Conservation (phyloP, 441 rosid genomes). For the Erodium trifolium region DNA sequence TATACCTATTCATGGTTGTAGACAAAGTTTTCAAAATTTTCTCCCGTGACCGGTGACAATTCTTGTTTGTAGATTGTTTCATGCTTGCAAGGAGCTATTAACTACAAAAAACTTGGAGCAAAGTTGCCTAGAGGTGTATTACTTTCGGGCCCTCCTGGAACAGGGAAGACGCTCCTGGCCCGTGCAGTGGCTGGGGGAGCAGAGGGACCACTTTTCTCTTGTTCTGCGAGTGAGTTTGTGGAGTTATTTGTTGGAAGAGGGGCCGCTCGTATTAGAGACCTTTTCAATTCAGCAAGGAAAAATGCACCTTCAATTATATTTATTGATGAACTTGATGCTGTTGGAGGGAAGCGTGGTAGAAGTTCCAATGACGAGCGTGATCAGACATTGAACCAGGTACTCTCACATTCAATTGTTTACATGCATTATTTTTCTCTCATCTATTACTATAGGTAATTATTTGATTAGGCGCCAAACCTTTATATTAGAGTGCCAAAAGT, state of each 20-base stretch:
- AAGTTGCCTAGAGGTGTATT: constrained; percentile 84
- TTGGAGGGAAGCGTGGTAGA: constrained; percentile 93
- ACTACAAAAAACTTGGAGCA: constrained; percentile 81
- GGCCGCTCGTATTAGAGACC: constrained; percentile 86
- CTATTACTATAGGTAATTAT: neutral
- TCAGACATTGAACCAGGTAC: constrained; percentile 89
- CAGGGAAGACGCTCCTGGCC: constrained; percentile 91
- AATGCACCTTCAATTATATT: constrained; percentile 72
- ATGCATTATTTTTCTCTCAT: neutral
- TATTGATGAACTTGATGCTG: constrained; percentile 87
- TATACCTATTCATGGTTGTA: neutral
- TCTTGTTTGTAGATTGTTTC: constrained; percentile 66
- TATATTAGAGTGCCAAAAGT: neutral
- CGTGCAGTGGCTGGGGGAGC: constrained; percentile 98
- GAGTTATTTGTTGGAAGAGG: constrained; percentile 97
- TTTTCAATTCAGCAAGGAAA: constrained; percentile 64
- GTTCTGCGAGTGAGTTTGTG: constrained; percentile 91
- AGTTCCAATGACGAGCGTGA: constrained; percentile 97
- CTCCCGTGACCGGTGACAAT: constrained; percentile 9
- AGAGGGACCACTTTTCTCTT: constrained; percentile 86
- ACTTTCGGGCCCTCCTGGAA: constrained; percentile 95
- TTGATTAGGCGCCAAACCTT: neutral
- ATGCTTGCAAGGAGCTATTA: constrained; percentile 87
- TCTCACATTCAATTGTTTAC: constrained; percentile 12
- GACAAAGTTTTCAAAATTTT: neutral